These are phyloP conservation scores for Auricularia cornea DNA, from an alignment of 768 basidiomycete species.

Conservation along the genomic window DNA sequence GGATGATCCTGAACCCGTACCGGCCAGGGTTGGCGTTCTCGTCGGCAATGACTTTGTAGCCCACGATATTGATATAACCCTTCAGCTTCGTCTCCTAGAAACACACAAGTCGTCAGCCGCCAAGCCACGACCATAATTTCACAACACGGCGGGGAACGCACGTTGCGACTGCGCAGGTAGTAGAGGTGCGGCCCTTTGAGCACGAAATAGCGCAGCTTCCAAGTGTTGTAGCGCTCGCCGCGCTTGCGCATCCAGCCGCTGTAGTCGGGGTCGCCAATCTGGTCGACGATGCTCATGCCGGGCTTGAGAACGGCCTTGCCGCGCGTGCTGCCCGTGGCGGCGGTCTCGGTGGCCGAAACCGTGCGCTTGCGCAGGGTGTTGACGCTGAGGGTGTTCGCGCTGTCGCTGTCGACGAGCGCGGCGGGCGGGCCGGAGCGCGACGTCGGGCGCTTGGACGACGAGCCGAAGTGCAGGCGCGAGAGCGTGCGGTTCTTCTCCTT, in stretches of 20 bases:
- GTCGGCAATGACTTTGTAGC: conserved; percentile 90
- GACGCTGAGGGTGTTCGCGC: background rate
- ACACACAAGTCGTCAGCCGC: background rate
- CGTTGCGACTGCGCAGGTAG: conserved; percentile 64
- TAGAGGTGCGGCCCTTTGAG: conserved; percentile 91
- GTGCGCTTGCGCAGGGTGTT: conserved; percentile 50
- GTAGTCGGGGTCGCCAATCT: conserved; percentile 87
- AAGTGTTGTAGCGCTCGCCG: conserved; percentile 84
- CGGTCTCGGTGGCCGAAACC: conserved; percentile 13
- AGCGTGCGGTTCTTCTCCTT: conserved; percentile 22
- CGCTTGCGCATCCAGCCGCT: conserved; percentile 94
- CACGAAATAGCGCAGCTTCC: conserved; percentile 89
- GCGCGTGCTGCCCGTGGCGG: background rate
- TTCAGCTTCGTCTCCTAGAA: conserved; percentile 89
- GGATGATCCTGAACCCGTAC: conserved; percentile 92
- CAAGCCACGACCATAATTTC: background rate
- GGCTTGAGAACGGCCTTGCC: conserved; percentile 18
- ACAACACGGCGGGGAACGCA: conserved; percentile 11
- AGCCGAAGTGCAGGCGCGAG: background rate
- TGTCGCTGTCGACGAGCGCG: background rate
- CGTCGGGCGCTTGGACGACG: background rate
- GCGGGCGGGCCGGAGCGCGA: background rate
- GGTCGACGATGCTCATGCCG: conserved; percentile 72
- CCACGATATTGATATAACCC: conserved; percentile 86
- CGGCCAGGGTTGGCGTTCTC: conserved; percentile 86